Base-by-base conservation (phyloP, 345 rosid genomes). In the Eucalyptus urophylla region DNA sequence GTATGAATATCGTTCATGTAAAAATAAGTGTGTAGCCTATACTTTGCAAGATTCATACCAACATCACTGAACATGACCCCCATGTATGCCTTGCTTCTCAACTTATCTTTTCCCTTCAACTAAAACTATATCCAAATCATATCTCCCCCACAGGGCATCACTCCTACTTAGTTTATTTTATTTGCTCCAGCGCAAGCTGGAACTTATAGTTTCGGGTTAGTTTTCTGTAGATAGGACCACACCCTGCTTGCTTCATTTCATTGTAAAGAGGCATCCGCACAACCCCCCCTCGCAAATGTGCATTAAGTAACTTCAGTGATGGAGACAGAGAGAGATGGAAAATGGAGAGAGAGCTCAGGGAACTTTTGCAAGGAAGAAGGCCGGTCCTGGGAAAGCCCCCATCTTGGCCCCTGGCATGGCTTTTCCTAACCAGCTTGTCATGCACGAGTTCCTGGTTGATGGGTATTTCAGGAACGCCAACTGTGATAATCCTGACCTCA, bases 391-490 rank as follows among this genome's bases (percentile, higher is more conserved):
- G 15, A 97, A 95, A 93, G 99, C 99, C 8, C 93, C 98, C 43
- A 96, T 97, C 89, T 93, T 97, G 92, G 95, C 98, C 51, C 92
- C 96, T 4, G 98, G 99, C 86, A 96, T 96, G 94, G 99, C 99
- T 51, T 98, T 98, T 90, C 99, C 99, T 88, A 94, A 94, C 91
- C 99, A 98, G 94, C 99, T 98, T 50, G 97, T 97, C 65, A 96
- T 97, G 97, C 99, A 98, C 89, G 98, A 96, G 86, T 96, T 93
- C 87, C 94, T 98, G 72, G 99, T 98, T 86, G 99, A 98, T 91
- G 99, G 98, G 29, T 97, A 96, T 90, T 97, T 98, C 93, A 95
- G 88, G 92, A 94, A 92, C 94, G 97, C 99, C 93, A 98, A 95
- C 49, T 97, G 99, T 49, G 94, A 98, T 50, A 99, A 98, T 85